Percentiles rank a stretch among this genome's conserved stretches.
Conservation (phyloP, 148 eudicot species). For the Rhododendron ferrugineum region DNA sequence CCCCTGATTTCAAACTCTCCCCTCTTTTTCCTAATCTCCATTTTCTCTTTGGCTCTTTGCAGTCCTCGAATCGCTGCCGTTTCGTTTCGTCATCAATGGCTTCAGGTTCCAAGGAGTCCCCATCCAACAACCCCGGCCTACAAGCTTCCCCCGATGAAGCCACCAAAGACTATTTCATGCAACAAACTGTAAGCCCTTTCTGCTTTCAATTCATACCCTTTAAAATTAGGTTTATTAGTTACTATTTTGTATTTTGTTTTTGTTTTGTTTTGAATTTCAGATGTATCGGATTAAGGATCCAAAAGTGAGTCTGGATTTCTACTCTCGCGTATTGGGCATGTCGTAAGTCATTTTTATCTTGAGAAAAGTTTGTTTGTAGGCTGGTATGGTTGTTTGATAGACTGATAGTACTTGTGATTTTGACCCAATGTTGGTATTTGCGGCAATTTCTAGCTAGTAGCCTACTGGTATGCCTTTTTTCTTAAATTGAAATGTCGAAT, state of each 20-base stretch:
- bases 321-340: constrained; percentile 92
- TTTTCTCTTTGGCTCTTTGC: constrained; percentile 13
- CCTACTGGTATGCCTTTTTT: neutral
- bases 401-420: neutral
- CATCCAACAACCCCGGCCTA: constrained; percentile 77
- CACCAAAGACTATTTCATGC: constrained; percentile 76
- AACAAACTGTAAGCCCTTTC: constrained; percentile 58
- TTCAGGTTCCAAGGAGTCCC: constrained; percentile 52
- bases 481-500: neutral
- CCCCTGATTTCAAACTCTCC: neutral
- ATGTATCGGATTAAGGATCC: constrained; percentile 96
- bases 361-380: neutral
- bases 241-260: neutral
- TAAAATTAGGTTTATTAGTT: neutral
- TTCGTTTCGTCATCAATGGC: constrained; percentile 44
- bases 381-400: neutral
- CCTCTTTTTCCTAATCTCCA: neutral
- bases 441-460: neutral
- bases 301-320: constrained; percentile 82
- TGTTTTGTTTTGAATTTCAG: constrained; percentile 33
- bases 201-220: neutral
- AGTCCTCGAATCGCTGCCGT: constrained; percentile 26
- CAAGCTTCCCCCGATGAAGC: constrained; percentile 55
- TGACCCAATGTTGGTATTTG: neutral
- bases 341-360: constrained; percentile 56